phyloP scores from a whole-genome alignment of 108 stramenopile genomes.

The Nitzschia inconspicua region DNA sequence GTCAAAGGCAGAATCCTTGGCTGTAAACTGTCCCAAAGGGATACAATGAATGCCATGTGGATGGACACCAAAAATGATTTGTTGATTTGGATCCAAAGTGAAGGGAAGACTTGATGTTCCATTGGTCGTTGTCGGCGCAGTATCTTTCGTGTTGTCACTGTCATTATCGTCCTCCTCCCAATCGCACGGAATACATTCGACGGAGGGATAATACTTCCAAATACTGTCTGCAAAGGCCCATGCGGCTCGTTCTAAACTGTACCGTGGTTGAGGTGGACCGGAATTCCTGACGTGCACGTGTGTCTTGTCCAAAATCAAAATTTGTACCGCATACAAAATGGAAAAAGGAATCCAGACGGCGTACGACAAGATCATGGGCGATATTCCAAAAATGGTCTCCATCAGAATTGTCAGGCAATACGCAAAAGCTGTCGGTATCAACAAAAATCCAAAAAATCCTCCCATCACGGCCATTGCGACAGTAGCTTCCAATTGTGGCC shows the following conservation, averaged over 20 bases:
- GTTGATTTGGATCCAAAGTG: too few relatives aligned
- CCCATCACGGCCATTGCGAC: too few relatives aligned
- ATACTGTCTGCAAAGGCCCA: slow-evolving; percentile 15
- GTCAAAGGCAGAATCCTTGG: slow-evolving; percentile 19
- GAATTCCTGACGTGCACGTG: slow-evolving; percentile 4
- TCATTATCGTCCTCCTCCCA: too few relatives aligned
- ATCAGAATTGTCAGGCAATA: too few relatives aligned
- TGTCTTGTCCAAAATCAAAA: slow-evolving; percentile 7
- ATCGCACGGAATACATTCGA: slow-evolving; percentile 8
- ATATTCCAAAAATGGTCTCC: too few relatives aligned
- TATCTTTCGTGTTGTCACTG: too few relatives aligned
- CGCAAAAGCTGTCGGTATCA: too few relatives aligned
- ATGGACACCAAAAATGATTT: slow-evolving; percentile 50
- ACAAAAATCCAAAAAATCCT: too few relatives aligned
- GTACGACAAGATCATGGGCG: too few relatives aligned
- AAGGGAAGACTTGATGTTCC: too few relatives aligned
- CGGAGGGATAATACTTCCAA: slow-evolving; percentile 12
- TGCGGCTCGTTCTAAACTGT: not conserved
- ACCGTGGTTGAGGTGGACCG: not conserved
- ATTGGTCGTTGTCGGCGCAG: too few relatives aligned
- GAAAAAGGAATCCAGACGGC: slow-evolving; percentile 11
- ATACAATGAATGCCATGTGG: slow-evolving; percentile 56
- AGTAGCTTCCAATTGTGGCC: too few relatives aligned
- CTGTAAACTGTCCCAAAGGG: slow-evolving; percentile 29
- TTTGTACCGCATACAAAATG: not conserved